Conservation (phyloP, 257 asterid species). For the Capsicum pubescens region DNA sequence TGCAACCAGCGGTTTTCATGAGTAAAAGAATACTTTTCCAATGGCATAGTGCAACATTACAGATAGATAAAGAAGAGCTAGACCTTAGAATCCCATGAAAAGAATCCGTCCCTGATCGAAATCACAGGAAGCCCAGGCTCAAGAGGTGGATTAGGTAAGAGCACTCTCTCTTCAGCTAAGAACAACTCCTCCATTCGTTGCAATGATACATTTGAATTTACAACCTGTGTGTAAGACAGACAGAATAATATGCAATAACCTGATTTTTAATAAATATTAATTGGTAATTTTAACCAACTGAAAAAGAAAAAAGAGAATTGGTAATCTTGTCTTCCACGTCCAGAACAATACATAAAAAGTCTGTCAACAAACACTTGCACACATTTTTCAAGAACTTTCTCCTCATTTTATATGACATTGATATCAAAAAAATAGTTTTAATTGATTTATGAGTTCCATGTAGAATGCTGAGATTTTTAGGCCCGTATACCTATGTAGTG, state of each 20-base stretch:
- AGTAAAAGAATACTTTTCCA: slow-evolving; percentile 1
- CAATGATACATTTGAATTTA: slow-evolving; percentile 82
- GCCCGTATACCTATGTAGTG: background rate
- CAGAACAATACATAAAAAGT: background rate
- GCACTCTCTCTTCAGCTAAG: slow-evolving; percentile 78
- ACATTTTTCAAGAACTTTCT: background rate
- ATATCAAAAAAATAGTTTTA: slow-evolving; percentile 16
- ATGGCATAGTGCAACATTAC: background rate
- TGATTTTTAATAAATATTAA: background rate
- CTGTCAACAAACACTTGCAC: slow-evolving; percentile 23
- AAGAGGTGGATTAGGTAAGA: slow-evolving; percentile 80
- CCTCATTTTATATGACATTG: background rate
- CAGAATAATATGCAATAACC: slow-evolving; percentile 10
- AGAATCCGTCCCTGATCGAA: slow-evolving; percentile 69
- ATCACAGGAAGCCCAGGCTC: slow-evolving; percentile 72
- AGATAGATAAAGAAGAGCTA: slow-evolving; percentile 14
- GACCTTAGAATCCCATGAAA: slow-evolving; percentile 91
- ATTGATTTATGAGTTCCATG: background rate
- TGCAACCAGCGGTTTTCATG: slow-evolving; percentile 3
- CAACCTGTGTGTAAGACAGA: slow-evolving; percentile 61
- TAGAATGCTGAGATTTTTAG: background rate
- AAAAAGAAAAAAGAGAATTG: background rate
- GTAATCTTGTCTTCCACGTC: background rate
- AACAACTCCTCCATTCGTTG: slow-evolving; percentile 84
- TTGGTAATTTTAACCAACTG: background rate